Evolutionary conservation across 2,329 filamentous ascomycete genomes (phyloP).

Genomic region (Rachicladosporium sp.): DNA sequence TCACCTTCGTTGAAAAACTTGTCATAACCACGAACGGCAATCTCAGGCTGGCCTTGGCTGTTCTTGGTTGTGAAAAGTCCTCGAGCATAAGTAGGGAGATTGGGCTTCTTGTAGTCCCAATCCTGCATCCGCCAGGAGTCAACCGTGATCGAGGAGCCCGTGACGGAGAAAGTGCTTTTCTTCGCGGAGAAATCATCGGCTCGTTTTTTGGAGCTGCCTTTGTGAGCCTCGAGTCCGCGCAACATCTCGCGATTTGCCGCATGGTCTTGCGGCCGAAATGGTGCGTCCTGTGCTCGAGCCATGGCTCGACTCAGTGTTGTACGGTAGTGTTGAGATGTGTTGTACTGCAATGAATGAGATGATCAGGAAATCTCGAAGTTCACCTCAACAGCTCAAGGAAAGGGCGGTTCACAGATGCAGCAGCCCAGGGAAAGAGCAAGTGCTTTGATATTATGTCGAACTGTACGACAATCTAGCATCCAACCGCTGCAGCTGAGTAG

Average conservation of each 20-base stretch:
- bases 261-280: slow-evolving; percentile 57
- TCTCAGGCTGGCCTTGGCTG: slow-evolving; percentile 55
- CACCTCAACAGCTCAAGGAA: not conserved
- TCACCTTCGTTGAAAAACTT: slow-evolving; percentile 97
- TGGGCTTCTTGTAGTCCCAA: slow-evolving; percentile 83
- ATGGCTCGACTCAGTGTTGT: slow-evolving; percentile 25
- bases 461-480: too few species aligned
- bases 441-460: too few species aligned
- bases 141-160: slow-evolving; percentile 54
- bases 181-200: slow-evolving; percentile 59
- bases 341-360: not conserved
- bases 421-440: too few species aligned
- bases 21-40: slow-evolving; percentile 83
- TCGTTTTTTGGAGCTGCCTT: slow-evolving; percentile 35
- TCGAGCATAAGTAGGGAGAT: slow-evolving; percentile 83
- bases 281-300: slow-evolving; percentile 41
- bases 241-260: slow-evolving; percentile 56
- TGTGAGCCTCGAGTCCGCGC: slow-evolving; percentile 48
- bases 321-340: not conserved
- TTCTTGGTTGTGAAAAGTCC: slow-evolving; percentile 81
- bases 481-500: too few species aligned
- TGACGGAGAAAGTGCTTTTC: slow-evolving; percentile 64
- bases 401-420: too few species aligned
- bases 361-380: too few species aligned
- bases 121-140: slow-evolving; percentile 91